Percentiles rank a stretch among this genome's conserved stretches.
phyloP scores from a whole-genome alignment of 495 filamentous ascomycete species.

The Xylaria grammica region DNA sequence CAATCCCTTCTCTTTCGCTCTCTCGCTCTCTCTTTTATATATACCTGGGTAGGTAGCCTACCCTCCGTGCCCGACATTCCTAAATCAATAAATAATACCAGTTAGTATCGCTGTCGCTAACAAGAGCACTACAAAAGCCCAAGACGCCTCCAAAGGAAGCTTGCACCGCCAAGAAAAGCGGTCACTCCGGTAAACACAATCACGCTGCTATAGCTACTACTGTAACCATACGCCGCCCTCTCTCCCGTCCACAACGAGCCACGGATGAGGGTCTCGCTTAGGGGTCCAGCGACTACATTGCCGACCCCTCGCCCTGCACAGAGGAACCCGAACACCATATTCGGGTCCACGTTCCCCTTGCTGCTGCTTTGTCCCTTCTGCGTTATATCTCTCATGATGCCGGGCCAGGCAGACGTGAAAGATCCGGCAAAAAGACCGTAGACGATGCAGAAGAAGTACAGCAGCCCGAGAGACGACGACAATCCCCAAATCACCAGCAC shows the following conservation, averaged over 20 bases:
- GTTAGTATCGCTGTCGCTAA: too few relatives aligned
- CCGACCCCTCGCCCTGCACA: constrained; percentile 68
- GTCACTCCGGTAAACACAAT: constrained; percentile 65
- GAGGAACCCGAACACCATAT: constrained; percentile 53
- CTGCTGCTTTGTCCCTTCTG: constrained; percentile 31
- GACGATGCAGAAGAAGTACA: constrained; percentile 65
- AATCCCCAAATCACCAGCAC: constrained; percentile 72
- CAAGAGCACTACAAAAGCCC: constrained; percentile 32
- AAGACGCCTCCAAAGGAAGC: constrained; percentile 54
- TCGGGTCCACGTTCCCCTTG: constrained; percentile 32
- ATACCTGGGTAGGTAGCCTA: too few relatives aligned
- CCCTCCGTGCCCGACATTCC: too few relatives aligned
- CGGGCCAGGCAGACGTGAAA: constrained; percentile 63
- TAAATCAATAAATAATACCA: too few relatives aligned
- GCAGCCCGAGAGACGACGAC: constrained; percentile 53
- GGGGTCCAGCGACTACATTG: constrained; percentile 61
- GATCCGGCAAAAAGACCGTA: constrained; percentile 73
- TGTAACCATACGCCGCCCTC: constrained; percentile 44
- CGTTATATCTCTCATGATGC: constrained; percentile 57
- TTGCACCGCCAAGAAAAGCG: constrained; percentile 56
- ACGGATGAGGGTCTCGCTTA: constrained; percentile 59
- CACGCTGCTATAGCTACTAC: constrained; percentile 57
- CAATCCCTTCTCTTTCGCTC: too few relatives aligned
- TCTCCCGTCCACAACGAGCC: constrained; percentile 36
- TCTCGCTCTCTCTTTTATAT: too few relatives aligned